phyloP scores from a whole-genome alignment of 352 stramenopile species.

The Globisporangium lucens region DNA sequence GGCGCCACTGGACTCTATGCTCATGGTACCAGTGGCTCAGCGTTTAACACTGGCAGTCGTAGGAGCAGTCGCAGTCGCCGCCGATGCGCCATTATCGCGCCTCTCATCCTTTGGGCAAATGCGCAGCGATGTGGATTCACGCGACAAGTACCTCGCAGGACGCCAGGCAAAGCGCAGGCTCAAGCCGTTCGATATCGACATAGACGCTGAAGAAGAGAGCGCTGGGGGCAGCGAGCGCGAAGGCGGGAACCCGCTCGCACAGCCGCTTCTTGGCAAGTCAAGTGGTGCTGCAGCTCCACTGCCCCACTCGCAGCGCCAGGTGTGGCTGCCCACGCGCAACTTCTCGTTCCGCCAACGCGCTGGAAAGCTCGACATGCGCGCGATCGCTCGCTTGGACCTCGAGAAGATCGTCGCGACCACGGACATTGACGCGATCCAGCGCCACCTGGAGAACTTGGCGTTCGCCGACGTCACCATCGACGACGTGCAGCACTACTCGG shows the following conservation, averaged over 20 bases:
- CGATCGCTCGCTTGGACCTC: constrained; percentile 67
- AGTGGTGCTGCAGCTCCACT: neutral
- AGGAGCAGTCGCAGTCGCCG: neutral
- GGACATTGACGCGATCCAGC: constrained; percentile 72
- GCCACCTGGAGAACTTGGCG: constrained; percentile 73
- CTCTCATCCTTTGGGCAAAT: neutral
- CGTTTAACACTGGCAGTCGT: constrained; percentile 3
- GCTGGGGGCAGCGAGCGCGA: constrained; percentile 1
- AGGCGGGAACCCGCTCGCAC: neutral
- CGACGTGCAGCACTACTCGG: constrained; percentile 82
- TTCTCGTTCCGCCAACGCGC: constrained; percentile 75
- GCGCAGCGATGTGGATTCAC: constrained; percentile 15
- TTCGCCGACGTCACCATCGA: constrained; percentile 83
- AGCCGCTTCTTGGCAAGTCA: neutral
- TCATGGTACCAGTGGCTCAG: neutral
- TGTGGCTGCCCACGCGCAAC: constrained; percentile 68
- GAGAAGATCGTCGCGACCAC: constrained; percentile 71
- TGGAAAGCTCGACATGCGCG: constrained; percentile 71
- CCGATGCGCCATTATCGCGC: neutral
- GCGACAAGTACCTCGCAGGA: constrained; percentile 22
- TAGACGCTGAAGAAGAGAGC: constrained; percentile 11
- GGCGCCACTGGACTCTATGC: constrained; percentile 4
- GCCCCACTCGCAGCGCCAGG: constrained; percentile 26
- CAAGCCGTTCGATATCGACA: constrained; percentile 14
- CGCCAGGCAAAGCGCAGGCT: constrained; percentile 23